Evolutionary conservation across 495 filamentous ascomycete species (phyloP), one percentile per base, ranked within the genome.

Genomic region (Aspergillus steynii): DNA sequence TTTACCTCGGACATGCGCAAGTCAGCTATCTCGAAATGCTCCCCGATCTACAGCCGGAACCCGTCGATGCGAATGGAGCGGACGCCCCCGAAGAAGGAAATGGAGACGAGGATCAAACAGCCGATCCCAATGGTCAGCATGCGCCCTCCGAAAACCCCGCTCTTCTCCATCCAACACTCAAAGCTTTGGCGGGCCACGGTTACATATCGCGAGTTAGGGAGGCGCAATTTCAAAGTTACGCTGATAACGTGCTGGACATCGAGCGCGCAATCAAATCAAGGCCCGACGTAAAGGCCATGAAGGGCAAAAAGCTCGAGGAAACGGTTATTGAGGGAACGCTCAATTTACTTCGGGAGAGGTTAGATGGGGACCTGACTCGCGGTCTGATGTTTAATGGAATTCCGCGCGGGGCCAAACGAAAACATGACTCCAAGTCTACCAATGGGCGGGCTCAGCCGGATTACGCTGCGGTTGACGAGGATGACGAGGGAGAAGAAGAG

Each of bases 1-100:
- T 96, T 32, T 79, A 86, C 42, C 82, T 90, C 26, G 95, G 95
- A 6, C 90, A 96, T 72, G 87, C 87, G 3, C 84, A 85, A 62
- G 80, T 97, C 45, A 77, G 77, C 20, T 87, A 96, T 63, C 82
- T 98, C 20, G 76, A 79, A 60, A 71, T 55, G 6, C 65, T 79
- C n/a, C 74, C 76, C 10, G 74, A 80, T 29, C 66, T 80, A 29
- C 63, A 65, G 58, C 50, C 65, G 2, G 31, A 61, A 45, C 55
- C 45, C 5, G 9, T 15, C 8, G 34, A 64, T 25, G 56, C 64
- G 28, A 72, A 84, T 52, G 77, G 76, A 5, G 71, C 42, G 12
- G 63, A 68, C 1, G 7, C 7, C 7, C 31, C 37, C 12, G 76
- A 76, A 53, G 68, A 75, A 29, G 65, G 73, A 29, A 67, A 67